Percentiles rank a stretch among this genome's conserved stretches.
phyloP scores from a whole-genome alignment of 2,329 filamentous ascomycete genomes.

The Myriosclerotinia curreyana region DNA sequence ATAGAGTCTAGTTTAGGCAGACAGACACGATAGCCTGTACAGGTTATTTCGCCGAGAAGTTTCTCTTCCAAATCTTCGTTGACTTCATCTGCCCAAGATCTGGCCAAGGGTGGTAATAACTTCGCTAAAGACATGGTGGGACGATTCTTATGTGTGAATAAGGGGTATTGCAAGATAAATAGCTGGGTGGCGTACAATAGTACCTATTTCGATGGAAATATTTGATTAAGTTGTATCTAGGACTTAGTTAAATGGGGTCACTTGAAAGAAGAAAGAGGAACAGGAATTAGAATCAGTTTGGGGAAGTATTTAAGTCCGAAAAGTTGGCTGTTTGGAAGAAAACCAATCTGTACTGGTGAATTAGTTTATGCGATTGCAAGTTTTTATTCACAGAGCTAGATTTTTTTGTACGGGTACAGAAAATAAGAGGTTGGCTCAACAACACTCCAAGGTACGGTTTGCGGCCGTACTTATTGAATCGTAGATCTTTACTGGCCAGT shows the following conservation, averaged over 20 bases:
- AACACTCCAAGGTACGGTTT: background rate
- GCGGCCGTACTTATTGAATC: background rate
- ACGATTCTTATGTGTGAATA: background rate
- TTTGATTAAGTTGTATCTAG: background rate
- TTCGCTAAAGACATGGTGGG: slow-evolving; percentile 14
- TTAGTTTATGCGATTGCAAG: background rate
- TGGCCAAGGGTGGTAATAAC: background rate
- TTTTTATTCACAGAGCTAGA: background rate
- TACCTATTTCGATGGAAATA: background rate
- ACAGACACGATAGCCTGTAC: background rate
- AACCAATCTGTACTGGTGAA: background rate
- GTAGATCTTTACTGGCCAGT: background rate
- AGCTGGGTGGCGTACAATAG: background rate
- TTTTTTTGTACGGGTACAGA: background rate
- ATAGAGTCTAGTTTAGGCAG: background rate
- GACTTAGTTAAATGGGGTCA: background rate
- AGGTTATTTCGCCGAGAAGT: too few relatives aligned
- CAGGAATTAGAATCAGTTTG: too few relatives aligned
- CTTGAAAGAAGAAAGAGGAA: background rate
- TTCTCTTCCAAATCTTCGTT: background rate
- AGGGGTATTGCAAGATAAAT: background rate
- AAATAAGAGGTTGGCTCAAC: background rate
- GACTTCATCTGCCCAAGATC: slow-evolving; percentile 12
- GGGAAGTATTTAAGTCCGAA: background rate
- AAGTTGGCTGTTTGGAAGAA: background rate